Base-by-base conservation (phyloP, 192 early-diverging fungal species). In the Linnemannia elongata region DNA sequence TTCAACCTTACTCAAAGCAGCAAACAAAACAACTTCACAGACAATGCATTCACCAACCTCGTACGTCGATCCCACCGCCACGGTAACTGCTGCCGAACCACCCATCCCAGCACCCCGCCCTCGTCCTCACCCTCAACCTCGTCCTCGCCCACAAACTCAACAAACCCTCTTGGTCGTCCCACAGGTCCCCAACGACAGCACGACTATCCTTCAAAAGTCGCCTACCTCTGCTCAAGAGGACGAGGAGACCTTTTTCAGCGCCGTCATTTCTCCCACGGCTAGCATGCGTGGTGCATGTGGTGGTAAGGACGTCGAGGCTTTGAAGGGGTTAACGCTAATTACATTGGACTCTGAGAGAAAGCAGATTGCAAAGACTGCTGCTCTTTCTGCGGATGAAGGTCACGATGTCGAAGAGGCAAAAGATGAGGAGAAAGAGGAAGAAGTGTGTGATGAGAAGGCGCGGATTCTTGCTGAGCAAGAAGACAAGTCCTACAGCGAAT, bases 161-260 rank as follows among this genome's bases (percentile, higher is more conserved):
- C 39, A 33, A 0, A 6, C 38, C 2, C 69, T 57, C 12, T 18
- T 79, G 24, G 36, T 24, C 20, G 78, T 79, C 17, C 69, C 78
- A 0, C n/a, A 24, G 2, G 42, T 74, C 72, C 38, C 20, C 8
- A 73, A 80, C 60, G 60, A 80, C 60, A 80, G 72, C 60, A 80
- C 79, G 9, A 74, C 76, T 18, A 30, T 82, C 68, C 70, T 78
- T 55, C 75, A 75, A 63, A 38, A 63, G 30, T 30, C 74, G 72
- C 54, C 77, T 66, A 71, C 75, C 20, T 75, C 74, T 70, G 39
- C 70, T 60, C 69, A 79, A 54, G 45, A 70, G 42, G 44, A 66
- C 69, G n/a, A 72, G 54, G 27, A 63, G 27, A 63, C 60, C 8
- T n/a, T 27, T 20, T 54, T 78, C 71, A 83, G 72, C 27, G 44